Evolutionary conservation across 225 moss, liverwort and hornwort species (phyloP).

Genomic region (Lunularia cruciata): DNA sequence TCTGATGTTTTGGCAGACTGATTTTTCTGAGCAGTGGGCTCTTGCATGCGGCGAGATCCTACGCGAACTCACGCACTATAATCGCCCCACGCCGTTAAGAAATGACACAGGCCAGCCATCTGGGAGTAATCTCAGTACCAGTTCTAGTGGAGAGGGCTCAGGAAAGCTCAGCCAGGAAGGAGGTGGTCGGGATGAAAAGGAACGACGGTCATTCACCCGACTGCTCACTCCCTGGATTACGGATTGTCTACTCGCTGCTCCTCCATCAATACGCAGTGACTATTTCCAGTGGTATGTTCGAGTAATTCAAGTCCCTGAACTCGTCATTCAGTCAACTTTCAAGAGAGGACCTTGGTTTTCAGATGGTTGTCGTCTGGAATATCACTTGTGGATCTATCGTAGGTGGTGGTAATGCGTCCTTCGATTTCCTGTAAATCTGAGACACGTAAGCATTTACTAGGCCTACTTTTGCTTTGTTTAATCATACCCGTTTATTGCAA

Average conservation of each 20-base stretch:
- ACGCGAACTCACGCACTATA: conserved; percentile 48
- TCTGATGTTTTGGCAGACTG: conserved; percentile 30
- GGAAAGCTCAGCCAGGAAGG: conserved; percentile 28
- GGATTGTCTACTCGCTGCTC: conserved; percentile 50
- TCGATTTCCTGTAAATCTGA: too few relatives aligned
- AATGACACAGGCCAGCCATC: conserved; percentile 28
- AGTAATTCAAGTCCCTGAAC: not conserved
- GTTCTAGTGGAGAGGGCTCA: conserved; percentile 32
- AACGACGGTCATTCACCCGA: conserved; percentile 32
- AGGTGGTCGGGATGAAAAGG: conserved; percentile 11
- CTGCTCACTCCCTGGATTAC: conserved; percentile 59
- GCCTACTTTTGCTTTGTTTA: too few relatives aligned
- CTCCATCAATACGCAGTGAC: conserved; percentile 45
- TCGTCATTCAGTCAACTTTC: not conserved
- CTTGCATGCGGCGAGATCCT: conserved; percentile 49
- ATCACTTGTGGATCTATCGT: too few relatives aligned
- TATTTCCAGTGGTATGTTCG: conserved; percentile 46
- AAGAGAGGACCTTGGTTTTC: too few relatives aligned
- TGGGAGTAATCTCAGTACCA: conserved; percentile 29
- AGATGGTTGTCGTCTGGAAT: too few relatives aligned
- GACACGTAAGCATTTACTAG: too few relatives aligned
- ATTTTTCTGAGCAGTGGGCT: conserved; percentile 48
- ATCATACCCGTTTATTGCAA: too few relatives aligned
- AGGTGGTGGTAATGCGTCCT: not conserved
- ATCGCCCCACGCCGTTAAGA: conserved; percentile 44